A percentile compares a stretch with the other conserved stretches of the same genome.
phyloP scores from a whole-genome alignment of 164 flowering plant genomes.

The Annona squamosa region DNA sequence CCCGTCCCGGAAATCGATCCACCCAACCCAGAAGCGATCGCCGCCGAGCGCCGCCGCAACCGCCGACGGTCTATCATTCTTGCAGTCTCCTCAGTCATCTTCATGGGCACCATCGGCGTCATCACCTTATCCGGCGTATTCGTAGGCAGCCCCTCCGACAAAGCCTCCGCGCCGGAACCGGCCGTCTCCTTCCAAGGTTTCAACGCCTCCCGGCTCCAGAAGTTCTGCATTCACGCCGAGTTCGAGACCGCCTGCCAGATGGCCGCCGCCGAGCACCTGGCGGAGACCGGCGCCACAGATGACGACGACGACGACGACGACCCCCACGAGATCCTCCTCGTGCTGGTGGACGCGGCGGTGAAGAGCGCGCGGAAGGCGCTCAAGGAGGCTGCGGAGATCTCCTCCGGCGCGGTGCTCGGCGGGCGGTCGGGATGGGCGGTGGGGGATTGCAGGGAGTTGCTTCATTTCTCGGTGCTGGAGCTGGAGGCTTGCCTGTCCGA shows the following conservation, averaged over 20 bases:
- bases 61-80: background rate
- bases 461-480: conserved; percentile 27
- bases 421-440: background rate
- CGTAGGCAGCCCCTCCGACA: background rate
- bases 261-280: background rate
- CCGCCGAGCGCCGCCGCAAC: background rate
- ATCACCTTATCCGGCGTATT: background rate
- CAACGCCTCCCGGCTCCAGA: background rate
- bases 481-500: conserved; percentile 24
- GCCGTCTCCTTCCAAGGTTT: background rate
- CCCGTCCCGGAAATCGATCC: background rate
- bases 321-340: background rate
- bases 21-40: background rate
- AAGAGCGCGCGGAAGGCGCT: background rate
- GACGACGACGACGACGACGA: background rate
- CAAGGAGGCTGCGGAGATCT: background rate
- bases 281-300: background rate
- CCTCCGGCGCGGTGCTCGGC: background rate
- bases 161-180: background rate
- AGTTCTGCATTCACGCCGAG: background rate
- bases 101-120: background rate
- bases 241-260: background rate
- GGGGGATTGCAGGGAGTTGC: conserved; percentile 34
- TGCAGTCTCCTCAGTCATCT: background rate
- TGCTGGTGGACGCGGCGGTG: background rate